phyloP scores from a whole-genome alignment of 2,329 filamentous ascomycete genomes.

The Tolypocladium nubicola region DNA sequence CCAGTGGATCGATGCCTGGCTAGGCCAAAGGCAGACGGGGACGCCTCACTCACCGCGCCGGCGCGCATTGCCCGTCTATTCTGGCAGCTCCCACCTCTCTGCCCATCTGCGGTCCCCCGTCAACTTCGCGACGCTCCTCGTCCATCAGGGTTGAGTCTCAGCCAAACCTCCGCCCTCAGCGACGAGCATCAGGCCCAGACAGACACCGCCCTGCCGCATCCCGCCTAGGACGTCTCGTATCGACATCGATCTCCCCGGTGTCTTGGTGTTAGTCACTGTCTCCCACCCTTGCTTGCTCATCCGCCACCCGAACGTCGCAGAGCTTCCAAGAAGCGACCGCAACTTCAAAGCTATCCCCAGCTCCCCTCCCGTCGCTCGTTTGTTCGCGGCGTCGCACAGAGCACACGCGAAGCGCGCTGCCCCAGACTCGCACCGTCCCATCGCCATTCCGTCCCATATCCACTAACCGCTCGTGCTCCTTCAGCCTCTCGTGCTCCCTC shows the following conservation, averaged over 20 bases:
- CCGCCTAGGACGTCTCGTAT: not conserved
- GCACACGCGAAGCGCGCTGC: not conserved
- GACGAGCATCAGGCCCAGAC: not conserved
- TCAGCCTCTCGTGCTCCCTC: constrained; percentile 11
- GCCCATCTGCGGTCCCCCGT: not conserved
- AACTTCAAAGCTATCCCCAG: not conserved
- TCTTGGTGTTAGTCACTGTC: constrained; percentile 7
- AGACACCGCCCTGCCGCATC: not conserved
- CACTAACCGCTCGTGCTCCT: constrained; percentile 10
- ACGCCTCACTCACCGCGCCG: constrained; percentile 1
- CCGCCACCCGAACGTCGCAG: constrained; percentile 3
- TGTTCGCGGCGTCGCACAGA: not conserved
- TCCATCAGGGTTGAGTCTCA: not conserved
- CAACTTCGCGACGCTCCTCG: not conserved
- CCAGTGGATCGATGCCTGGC: not conserved
- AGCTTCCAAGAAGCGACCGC: constrained; percentile 1
- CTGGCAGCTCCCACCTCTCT: not conserved
- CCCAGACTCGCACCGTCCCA: not conserved
- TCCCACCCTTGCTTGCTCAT: not conserved
- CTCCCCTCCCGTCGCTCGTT: not conserved
- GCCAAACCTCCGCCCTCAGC: not conserved
- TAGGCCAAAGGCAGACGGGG: not conserved
- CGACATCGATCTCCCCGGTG: not conserved
- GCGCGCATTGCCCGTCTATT: not conserved
- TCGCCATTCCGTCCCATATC: not conserved